Conservation (phyloP, 2,329 filamentous ascomycete genomes). For the Ophiostoma sp. region DNA sequence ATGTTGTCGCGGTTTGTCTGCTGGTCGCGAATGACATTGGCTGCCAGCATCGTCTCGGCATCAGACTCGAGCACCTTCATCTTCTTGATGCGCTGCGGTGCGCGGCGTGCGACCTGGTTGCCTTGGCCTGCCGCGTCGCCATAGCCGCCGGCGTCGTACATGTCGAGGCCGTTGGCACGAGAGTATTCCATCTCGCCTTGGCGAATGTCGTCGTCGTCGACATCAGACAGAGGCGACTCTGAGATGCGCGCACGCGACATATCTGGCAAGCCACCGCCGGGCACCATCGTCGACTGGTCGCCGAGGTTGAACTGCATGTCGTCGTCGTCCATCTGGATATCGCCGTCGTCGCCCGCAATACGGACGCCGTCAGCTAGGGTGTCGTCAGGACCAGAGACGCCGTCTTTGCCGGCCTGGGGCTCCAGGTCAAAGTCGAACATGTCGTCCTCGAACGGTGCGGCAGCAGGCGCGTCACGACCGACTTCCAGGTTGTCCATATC, state of each 20-base stretch:
- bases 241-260: constrained; percentile 57
- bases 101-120: constrained; percentile 54
- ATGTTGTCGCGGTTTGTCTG: constrained; percentile 83
- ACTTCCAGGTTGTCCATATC: constrained; percentile 69
- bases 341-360: constrained; percentile 59
- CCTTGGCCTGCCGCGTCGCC: constrained; percentile 34
- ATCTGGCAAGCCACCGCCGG: constrained; percentile 37
- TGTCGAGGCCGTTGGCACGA: constrained; percentile 47
- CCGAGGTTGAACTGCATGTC: constrained; percentile 61
- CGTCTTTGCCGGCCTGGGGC: constrained; percentile 48
- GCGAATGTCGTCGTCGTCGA: constrained; percentile 57
- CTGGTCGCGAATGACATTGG: constrained; percentile 74
- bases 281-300: constrained; percentile 51
- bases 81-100: constrained; percentile 67
- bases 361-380: constrained; percentile 52
- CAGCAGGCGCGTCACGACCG: constrained; percentile 74
- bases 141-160: constrained; percentile 58
- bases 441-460: constrained; percentile 63
- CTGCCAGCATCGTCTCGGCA: constrained; percentile 69
- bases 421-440: constrained; percentile 58
- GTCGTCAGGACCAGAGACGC: constrained; percentile 36
- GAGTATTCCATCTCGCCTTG: constrained; percentile 56
- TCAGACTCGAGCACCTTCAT: constrained; percentile 81
- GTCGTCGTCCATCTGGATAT: constrained; percentile 55
- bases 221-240: constrained; percentile 64